Evolutionary conservation across 306 rosid genomes (phyloP), one percentile per base, ranked within the genome.

Genomic region (Prosopis cineraria): DNA sequence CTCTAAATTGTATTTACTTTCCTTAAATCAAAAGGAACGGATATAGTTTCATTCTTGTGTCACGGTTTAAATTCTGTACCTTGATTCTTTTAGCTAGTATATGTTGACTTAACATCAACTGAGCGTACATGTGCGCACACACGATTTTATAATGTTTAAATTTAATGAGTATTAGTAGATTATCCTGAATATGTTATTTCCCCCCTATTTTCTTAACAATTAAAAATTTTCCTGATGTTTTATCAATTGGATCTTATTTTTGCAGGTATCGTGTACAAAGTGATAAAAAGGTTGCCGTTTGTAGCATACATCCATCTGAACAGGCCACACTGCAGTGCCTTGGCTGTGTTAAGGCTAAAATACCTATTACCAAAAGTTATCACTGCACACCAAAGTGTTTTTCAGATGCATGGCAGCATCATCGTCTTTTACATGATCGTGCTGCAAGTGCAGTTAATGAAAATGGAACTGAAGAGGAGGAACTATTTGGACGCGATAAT

Each of bases 371-470:
- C 78, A 96, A 91, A 84, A 96, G 99, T 80, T 96, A 90, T 62
- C 99, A 96, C 72, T 96, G 99, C 90, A 80, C 96, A 17, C 78
- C 97, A 10, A 93, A 90, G 85, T 96, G 99, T 82, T 96, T 96
- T 85, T 87, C 94, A 11, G 98, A 96, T 80, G 97, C 97, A 40
- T 96, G 99, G 99, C 99, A 91, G 81, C 98, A 93, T 85, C 99
- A 96, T 55, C 99, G 98, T 76, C 91, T 85, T 70, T 81, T 96
- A 79, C 99, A 96, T 84, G 99, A 96, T 53, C 97, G 98, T 68
- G 98, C 98, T 76, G 91, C 98, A 37, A 93, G 88, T 87, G 94
- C 97, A 17, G 87, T 83, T 71, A 95, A 90, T 76, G 98, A 94
- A 88, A 92, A 94, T 86, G 98, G 96, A 77, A 89, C 80, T 68